Base-by-base conservation (phyloP, 1,284 basidiomycete genomes). In the Leccinum angustisporum region DNA sequence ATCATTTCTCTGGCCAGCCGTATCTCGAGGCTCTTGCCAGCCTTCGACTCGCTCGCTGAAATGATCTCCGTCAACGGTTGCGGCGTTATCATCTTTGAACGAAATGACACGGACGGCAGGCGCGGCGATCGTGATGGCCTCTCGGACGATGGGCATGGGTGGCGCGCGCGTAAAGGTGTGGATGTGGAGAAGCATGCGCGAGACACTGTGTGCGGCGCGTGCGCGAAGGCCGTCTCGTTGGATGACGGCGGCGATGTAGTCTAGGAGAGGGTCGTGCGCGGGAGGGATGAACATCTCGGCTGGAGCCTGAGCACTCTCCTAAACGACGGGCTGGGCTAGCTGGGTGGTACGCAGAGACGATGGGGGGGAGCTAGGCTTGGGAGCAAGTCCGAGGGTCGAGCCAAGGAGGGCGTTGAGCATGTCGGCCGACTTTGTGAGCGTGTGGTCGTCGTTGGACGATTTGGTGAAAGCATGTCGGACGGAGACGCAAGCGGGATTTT, bases 1-100 rank as follows among this genome's bases (percentile, higher is more conserved):
- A 95, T 80, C 33, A 94, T 75, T 77, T 94, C 92, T 70, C 86
- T 80, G 46, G 92, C 92, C 62, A 95, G 74, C 61, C 91, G 79
- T 70, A 89, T 85, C 67, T 86, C 84, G 3, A 90, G 63, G 8
- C 75, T 80, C 62, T 81, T 78, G 7, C 86, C 90, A 0, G 79
- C 73, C 62, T 78, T 77, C 50, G 73, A 77, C 62, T 86, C 79
- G 59, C 83, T 82, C 9, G 83, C 84, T 10, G 86, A 78, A 57
- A 92, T 66, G 18, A 95, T 85, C 81, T 95, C 93, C 59, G 80
- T 86, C 62, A 95, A 78, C 7, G 91, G 85, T 16, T 85, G 77
- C 0, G 94, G 94, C 56, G 81, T 83, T 43, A 80, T 73, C n/a
- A 86, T 72, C n/a, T 57, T 78, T 78, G 67, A 84, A 82, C 34